Conservation (phyloP, 129 eudicot genomes). For the Helianthus tuberosus region DNA sequence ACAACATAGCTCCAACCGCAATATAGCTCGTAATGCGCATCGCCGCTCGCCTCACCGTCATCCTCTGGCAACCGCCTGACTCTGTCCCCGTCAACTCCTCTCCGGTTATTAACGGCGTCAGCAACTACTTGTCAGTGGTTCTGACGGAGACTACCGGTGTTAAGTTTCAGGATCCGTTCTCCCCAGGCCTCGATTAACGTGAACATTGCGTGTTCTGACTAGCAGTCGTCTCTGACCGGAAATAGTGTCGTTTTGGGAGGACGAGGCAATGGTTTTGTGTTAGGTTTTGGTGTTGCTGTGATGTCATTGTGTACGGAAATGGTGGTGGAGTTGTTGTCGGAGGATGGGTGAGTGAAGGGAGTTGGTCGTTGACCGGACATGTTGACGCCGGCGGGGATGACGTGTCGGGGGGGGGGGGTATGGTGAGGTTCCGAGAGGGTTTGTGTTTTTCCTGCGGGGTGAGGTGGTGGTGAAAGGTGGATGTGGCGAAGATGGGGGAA, state of each 20-base stretch:
- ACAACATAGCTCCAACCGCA: conserved; percentile 72
- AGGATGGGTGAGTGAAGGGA: conserved; percentile 24
- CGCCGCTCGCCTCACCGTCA: conserved; percentile 3
- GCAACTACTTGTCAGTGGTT: conserved; percentile 78
- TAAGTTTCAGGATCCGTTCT: conserved; percentile 44
- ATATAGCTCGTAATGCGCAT: conserved; percentile 44
- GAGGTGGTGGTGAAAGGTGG: too few species aligned
- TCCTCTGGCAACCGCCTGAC: conserved; percentile 8
- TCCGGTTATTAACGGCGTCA: conserved; percentile 63
- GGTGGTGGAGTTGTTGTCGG: conserved; percentile 2
- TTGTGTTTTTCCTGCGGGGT: background rate
- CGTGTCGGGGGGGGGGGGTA: background rate
- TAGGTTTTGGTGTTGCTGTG: background rate
- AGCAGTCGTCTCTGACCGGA: conserved; percentile 65
- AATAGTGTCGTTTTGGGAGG: conserved; percentile 22
- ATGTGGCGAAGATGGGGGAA: too few species aligned
- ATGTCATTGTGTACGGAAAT: conserved; percentile 28
- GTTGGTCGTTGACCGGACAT: background rate
- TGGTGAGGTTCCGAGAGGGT: background rate
- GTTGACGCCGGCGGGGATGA: conserved; percentile 15
- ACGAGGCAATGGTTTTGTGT: conserved; percentile 10
- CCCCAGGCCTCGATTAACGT: conserved; percentile 84
- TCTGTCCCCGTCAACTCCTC: background rate
- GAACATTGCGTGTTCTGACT: conserved; percentile 68
- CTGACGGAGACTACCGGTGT: conserved; percentile 69